Conservation (phyloP, 352 stramenopile species). For the Phytophthora colocasiae region DNA sequence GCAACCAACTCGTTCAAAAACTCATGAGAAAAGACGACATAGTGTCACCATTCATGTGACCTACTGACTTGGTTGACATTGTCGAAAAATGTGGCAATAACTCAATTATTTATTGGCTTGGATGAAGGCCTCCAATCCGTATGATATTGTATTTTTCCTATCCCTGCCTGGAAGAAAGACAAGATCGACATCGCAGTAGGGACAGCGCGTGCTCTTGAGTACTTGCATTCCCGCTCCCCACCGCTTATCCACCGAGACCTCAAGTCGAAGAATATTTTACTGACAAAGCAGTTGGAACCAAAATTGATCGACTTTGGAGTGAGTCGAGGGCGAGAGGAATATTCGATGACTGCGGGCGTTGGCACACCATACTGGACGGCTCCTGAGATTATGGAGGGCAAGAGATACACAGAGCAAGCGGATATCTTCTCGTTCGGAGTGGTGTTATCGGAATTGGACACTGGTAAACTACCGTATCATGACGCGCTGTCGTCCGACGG, state of each 20-base stretch:
- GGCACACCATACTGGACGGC: conserved; percentile 67
- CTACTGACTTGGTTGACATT: too few relatives aligned
- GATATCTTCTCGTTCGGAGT: conserved; percentile 82
- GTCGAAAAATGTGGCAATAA: too few relatives aligned
- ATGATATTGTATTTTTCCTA: too few relatives aligned
- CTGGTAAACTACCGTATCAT: conserved; percentile 36
- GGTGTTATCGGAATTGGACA: conserved; percentile 54
- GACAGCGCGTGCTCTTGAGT: not conserved
- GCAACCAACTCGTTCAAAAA: too few relatives aligned
- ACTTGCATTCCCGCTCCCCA: not conserved
- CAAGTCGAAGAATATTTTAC: not conserved
- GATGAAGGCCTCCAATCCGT: too few relatives aligned
- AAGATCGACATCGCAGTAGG: not conserved
- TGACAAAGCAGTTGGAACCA: not conserved
- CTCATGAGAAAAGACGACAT: too few relatives aligned
- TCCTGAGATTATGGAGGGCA: conserved; percentile 68
- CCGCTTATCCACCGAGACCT: not conserved
- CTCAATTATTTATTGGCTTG: too few relatives aligned
- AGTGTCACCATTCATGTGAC: too few relatives aligned
- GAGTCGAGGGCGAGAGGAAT: conserved; percentile 35
- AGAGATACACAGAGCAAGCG: conserved; percentile 58
- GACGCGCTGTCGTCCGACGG: too few relatives aligned
- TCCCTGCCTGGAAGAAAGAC: too few relatives aligned
- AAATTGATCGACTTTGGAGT: conserved; percentile 48
- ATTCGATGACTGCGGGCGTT: conserved; percentile 46